phyloP scores from a whole-genome alignment of 805 yeast genomes.

The Barnettozyma salicaria region DNA sequence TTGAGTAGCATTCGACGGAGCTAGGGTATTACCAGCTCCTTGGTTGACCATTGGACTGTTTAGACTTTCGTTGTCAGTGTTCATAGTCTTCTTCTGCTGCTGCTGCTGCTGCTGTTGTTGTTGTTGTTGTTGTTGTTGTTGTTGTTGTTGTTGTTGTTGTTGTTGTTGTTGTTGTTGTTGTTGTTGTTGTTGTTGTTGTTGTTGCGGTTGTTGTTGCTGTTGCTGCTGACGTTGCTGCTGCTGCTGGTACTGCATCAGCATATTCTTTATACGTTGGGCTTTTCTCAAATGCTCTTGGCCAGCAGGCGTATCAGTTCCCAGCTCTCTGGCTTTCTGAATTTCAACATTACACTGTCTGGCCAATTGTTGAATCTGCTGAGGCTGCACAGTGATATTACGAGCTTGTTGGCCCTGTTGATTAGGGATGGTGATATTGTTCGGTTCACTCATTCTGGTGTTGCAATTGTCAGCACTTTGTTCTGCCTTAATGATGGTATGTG shows the following conservation, averaged over 20 bases:
- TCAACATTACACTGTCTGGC: slow-evolving; percentile 54
- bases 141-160: slow-evolving; percentile 27
- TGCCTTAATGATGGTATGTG: not conserved
- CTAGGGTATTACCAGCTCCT: slow-evolving; percentile 2
- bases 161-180: slow-evolving; percentile 14
- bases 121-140: no score
- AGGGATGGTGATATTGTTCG: not conserved
- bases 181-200: slow-evolving; percentile 9
- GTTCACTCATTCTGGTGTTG: slow-evolving; percentile 8
- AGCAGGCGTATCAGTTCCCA: slow-evolving; percentile 52
- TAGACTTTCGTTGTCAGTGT: no score
- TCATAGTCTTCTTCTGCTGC: no score
- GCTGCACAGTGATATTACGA: slow-evolving; percentile 14
- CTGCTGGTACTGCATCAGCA: slow-evolving; percentile 49
- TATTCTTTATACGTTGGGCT: slow-evolving; percentile 58
- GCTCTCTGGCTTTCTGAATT: slow-evolving; percentile 54
- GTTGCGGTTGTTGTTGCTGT: slow-evolving; percentile 9
- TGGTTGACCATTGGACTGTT: slow-evolving; percentile 28
- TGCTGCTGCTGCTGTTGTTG: no score
- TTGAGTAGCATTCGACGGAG: no score
- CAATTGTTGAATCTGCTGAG: slow-evolving; percentile 39
- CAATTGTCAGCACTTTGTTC: not conserved
- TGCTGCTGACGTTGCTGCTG: slow-evolving; percentile 35
- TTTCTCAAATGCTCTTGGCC: slow-evolving; percentile 58
- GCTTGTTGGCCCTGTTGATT: slow-evolving; percentile 4